Conservation (phyloP, 768 basidiomycete species). For the Boletus vinaceobasis region DNA sequence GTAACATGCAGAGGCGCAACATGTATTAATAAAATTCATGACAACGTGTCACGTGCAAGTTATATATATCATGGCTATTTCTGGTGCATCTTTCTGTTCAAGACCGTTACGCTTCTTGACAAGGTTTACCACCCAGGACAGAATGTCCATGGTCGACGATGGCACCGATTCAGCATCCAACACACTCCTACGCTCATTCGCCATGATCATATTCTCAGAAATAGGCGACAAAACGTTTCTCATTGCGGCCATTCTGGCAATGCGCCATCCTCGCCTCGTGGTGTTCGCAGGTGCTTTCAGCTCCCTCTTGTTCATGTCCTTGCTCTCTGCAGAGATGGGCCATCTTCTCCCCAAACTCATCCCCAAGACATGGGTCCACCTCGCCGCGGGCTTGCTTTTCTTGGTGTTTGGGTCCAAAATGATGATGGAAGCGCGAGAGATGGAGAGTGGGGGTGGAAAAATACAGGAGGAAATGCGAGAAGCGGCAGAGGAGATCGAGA, state of each 20-base stretch:
- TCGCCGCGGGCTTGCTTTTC: slow-evolving; percentile 78
- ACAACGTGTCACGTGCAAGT: too few relatives aligned
- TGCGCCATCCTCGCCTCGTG: slow-evolving; percentile 81
- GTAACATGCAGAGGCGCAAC: too few relatives aligned
- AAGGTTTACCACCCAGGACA: slow-evolving; percentile 1
- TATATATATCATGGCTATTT: too few relatives aligned
- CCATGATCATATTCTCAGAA: slow-evolving; percentile 91
- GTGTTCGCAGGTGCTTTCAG: slow-evolving; percentile 90
- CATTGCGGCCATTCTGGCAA: slow-evolving; percentile 87
- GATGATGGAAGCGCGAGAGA: slow-evolving; percentile 78
- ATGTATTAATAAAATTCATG: too few relatives aligned
- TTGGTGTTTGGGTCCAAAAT: slow-evolving; percentile 88
- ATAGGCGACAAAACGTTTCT: slow-evolving; percentile 95
- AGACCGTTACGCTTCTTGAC: neutral
- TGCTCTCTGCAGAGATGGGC: slow-evolving; percentile 91
- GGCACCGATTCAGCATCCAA: slow-evolving; percentile 22
- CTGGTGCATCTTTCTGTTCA: too few relatives aligned
- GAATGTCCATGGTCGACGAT: slow-evolving; percentile 18
- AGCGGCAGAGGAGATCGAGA: slow-evolving; percentile 93
- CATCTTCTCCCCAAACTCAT: slow-evolving; percentile 83
- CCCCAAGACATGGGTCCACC: slow-evolving; percentile 64
- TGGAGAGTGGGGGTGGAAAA: slow-evolving; percentile 76
- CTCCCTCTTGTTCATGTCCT: slow-evolving; percentile 88
- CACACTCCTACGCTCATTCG: slow-evolving; percentile 74
- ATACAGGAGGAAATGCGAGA: slow-evolving; percentile 94